A percentile compares a stretch with the other conserved stretches of the same genome.
Conservation (phyloP, 345 rosid genomes). For the Luvunga scandens region DNA sequence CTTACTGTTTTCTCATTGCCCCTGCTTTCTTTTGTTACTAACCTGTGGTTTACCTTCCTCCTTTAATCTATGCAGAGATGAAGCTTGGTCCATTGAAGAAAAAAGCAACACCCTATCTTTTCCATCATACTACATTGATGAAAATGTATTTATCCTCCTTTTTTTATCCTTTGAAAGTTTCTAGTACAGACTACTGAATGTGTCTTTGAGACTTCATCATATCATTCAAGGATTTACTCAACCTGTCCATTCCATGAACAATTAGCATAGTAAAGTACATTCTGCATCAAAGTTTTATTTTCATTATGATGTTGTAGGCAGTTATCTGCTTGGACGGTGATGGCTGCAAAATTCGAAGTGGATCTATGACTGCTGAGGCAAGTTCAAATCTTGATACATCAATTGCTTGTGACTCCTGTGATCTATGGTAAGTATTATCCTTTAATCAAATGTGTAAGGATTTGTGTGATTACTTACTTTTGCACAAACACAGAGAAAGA, state of each 20-base stretch:
- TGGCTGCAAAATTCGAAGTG: conserved; percentile 80
- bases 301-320: conserved; percentile 67
- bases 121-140: conserved; percentile 94
- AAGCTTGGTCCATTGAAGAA: conserved; percentile 77
- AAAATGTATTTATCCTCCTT: conserved; percentile 67
- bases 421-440: conserved; percentile 59
- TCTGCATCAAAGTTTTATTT: conserved; percentile 29
- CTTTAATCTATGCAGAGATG: conserved; percentile 68
- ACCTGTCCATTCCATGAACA: background rate
- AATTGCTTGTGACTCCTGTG: conserved; percentile 99
- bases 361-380: conserved; percentile 45
- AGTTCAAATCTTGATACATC: conserved; percentile 83
- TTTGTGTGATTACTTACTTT: background rate
- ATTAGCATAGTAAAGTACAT: conserved; percentile 1
- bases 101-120: conserved; percentile 65
- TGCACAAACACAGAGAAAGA: background rate
- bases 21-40: background rate
- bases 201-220: conserved; percentile 6
- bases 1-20: background rate
- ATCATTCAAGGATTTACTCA: conserved; percentile 9
- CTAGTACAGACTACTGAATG: background rate
- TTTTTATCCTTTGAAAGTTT: conserved; percentile 19
- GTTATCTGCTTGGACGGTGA: conserved; percentile 97
- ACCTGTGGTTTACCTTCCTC: conserved; percentile 9
- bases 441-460: background rate